phyloP scores from a whole-genome alignment of 176 grass and related monocot genomes.

The Paspalum vaginatum region DNA sequence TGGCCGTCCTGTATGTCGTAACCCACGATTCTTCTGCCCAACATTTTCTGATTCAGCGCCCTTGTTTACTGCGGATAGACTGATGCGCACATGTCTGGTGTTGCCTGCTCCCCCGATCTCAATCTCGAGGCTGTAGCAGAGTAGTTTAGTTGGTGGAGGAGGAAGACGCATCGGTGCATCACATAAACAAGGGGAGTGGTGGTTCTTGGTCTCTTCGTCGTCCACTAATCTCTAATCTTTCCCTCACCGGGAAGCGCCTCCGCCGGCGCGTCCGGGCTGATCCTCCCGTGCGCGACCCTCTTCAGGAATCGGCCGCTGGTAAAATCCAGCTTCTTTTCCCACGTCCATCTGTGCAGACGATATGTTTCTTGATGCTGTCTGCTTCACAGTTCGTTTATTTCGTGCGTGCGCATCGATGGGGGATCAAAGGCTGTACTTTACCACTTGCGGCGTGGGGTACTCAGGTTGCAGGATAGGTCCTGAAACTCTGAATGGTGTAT shows the following conservation, averaged over 20 bases:
- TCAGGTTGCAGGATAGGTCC: neutral
- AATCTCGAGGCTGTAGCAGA: neutral
- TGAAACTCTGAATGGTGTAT: neutral
- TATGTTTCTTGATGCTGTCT: slow-evolving; percentile 16
- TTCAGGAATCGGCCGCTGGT: neutral
- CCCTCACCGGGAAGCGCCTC: neutral
- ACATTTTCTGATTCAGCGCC: slow-evolving; percentile 4
- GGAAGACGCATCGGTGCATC: too few relatives aligned
- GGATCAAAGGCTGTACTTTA: neutral
- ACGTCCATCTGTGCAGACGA: neutral
- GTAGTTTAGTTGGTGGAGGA: neutral
- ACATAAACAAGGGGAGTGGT: neutral
- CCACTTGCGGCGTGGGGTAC: slow-evolving; percentile 9
- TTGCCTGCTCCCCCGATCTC: slow-evolving; percentile 16
- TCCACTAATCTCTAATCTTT: too few relatives aligned
- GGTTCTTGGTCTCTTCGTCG: neutral
- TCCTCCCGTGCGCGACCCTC: neutral
- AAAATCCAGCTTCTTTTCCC: neutral
- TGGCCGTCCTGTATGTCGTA: neutral
- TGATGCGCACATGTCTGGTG: slow-evolving; percentile 30
- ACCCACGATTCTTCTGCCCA: neutral
- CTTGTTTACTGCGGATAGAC: slow-evolving; percentile 17
- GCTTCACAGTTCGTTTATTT: neutral
- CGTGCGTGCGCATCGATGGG: neutral
- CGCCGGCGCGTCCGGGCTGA: neutral